Evolutionary conservation across 495 filamentous ascomycete species (phyloP).

Genomic region (Sabuloglossum arenarium): DNA sequence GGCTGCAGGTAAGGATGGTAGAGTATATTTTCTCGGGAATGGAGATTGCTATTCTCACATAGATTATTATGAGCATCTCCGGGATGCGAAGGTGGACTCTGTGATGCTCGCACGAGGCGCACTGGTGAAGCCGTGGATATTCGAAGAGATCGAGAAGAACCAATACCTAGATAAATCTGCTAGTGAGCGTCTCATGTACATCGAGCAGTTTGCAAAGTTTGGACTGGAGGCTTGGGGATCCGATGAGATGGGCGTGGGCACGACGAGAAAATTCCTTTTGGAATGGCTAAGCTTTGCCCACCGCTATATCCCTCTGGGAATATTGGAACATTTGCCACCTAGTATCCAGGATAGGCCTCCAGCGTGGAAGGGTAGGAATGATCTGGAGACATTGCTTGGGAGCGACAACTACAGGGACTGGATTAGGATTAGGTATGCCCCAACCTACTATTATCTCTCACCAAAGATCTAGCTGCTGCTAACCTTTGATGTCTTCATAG

Average conservation of each 20-base stretch:
- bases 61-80: conserved; percentile 64
- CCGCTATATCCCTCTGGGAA: conserved; percentile 75
- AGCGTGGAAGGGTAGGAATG: conserved; percentile 59
- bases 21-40: conserved; percentile 83
- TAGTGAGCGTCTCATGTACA: conserved; percentile 59
- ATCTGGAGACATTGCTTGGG: conserved; percentile 74
- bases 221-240: conserved; percentile 87
- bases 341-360: conserved; percentile 74
- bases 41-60: conserved; percentile 87
- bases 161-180: conserved; percentile 93
- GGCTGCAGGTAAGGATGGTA: conserved; percentile 30
- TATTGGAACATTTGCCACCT: conserved; percentile 74
- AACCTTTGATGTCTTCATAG: conserved; percentile 19
- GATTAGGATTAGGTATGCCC: conserved; percentile 85
- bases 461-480: background rate
- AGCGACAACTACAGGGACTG: conserved; percentile 88
- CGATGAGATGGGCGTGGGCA: conserved; percentile 80
- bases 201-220: conserved; percentile 76
- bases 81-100: conserved; percentile 55
- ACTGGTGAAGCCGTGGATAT: conserved; percentile 91
- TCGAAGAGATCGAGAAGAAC: conserved; percentile 78
- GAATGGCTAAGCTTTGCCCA: conserved; percentile 88
- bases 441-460: background rate
- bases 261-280: conserved; percentile 71
- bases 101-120: conserved; percentile 88